Evolutionary conservation across 768 basidiomycete genomes (phyloP).

Genomic region (Tylopilus intermedius): DNA sequence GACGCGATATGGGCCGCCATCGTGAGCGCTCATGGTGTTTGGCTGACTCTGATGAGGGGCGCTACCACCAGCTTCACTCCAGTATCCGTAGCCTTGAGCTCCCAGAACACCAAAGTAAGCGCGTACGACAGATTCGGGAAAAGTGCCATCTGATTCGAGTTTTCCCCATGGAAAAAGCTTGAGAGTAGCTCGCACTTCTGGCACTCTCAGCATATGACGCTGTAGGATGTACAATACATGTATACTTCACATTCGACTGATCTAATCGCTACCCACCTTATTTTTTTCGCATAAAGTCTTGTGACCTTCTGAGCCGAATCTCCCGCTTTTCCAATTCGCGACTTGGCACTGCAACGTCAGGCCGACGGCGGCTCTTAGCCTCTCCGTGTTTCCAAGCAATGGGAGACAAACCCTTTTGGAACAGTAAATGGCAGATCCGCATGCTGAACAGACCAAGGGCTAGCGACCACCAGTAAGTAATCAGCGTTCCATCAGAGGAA

Average conservation of each 20-base stretch:
- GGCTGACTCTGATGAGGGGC: constrained; percentile 27
- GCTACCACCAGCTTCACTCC: constrained; percentile 36
- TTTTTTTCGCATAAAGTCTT: constrained; percentile 34
- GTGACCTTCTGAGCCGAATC: constrained; percentile 27
- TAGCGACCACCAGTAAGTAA: constrained; percentile 8
- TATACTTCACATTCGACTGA: neutral
- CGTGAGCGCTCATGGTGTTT: constrained; percentile 9
- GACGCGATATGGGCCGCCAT: constrained; percentile 3
- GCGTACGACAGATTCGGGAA: constrained; percentile 30
- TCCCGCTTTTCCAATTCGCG: constrained; percentile 33
- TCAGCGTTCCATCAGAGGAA: neutral
- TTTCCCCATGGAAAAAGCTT: constrained; percentile 41
- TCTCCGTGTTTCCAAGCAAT: neutral
- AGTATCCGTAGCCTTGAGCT: constrained; percentile 37
- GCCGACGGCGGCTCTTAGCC: neutral
- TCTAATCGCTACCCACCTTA: constrained; percentile 21
- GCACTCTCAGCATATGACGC: constrained; percentile 36
- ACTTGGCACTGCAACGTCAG: constrained; percentile 29
- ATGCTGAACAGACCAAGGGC: constrained; percentile 28
- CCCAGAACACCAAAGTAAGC: constrained; percentile 38
- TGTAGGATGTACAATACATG: constrained; percentile 7
- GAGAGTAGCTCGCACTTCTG: constrained; percentile 31
- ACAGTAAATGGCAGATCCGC: constrained; percentile 29
- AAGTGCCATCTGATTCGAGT: constrained; percentile 39
- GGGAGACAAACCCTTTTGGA: constrained; percentile 21